phyloP scores from a whole-genome alignment of 805 yeast genomes.

The Candida pseudoglaebosa region DNA sequence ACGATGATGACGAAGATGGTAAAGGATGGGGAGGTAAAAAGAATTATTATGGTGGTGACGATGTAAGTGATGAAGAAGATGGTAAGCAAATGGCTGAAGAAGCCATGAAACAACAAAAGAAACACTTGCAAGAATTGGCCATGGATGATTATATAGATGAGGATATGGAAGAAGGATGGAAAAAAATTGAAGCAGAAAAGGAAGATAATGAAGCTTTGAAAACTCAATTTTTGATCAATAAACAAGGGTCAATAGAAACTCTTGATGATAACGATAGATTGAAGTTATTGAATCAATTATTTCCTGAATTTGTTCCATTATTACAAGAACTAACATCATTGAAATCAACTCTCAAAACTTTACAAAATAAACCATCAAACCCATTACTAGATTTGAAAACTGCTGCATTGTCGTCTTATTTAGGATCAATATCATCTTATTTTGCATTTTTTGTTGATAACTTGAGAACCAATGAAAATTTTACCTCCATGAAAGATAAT shows the following conservation, averaged over 20 bases:
- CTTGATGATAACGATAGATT: constrained; percentile 52
- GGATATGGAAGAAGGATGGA: constrained; percentile 78
- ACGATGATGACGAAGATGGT: constrained; percentile 23
- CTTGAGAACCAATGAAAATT: constrained; percentile 49
- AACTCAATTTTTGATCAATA: constrained; percentile 31
- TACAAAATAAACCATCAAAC: constrained; percentile 13
- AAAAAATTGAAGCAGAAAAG: constrained; percentile 47
- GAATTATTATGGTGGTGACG: constrained; percentile 60
- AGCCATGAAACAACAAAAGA: constrained; percentile 80
- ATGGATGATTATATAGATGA: constrained; percentile 65
- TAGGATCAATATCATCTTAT: constrained; percentile 75
- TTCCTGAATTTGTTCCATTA: constrained; percentile 83
- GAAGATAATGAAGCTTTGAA: constrained; percentile 19
- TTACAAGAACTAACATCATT: constrained; percentile 50
- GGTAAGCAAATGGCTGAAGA: constrained; percentile 80
- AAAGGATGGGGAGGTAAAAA: constrained; percentile 44
- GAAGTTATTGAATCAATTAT: constrained; percentile 52
- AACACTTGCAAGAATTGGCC: constrained; percentile 64
- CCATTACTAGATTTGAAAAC: constrained; percentile 48
- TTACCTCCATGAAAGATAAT: constrained; percentile 69
- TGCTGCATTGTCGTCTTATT: constrained; percentile 71
- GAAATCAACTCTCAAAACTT: constrained; percentile 13
- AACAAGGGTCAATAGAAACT: constrained; percentile 29
- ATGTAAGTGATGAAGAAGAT: constrained; percentile 68
- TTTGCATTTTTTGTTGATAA: constrained; percentile 68